These are phyloP conservation scores for Candida vartiovaarae DNA, from an alignment of 805 yeast species.

Conservation along the genomic window DNA sequence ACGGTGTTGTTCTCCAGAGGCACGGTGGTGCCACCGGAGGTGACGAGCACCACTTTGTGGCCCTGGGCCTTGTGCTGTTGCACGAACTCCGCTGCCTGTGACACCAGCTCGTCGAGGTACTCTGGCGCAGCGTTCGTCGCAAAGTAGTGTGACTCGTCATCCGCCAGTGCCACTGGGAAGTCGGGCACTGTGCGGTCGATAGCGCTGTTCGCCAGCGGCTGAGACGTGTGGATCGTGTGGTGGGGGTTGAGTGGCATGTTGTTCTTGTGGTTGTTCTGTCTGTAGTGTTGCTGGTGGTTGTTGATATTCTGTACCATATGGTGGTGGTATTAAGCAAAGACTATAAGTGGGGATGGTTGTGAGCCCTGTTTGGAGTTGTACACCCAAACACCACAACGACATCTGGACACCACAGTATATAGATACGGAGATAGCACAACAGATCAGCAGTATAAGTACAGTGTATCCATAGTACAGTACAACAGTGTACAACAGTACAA, in stretches of 20 bases:
- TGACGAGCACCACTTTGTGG: constrained; percentile 67
- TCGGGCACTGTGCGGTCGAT: constrained; percentile 73
- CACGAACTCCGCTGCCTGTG: constrained; percentile 56
- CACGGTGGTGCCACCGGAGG: constrained; percentile 97
- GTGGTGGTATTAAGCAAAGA: too few relatives aligned
- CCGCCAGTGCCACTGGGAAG: constrained; percentile 64
- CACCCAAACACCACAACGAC: too few relatives aligned
- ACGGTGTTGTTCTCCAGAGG: constrained; percentile 97
- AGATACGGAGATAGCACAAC: too few relatives aligned
- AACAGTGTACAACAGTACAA: too few relatives aligned
- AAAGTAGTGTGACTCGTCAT: constrained; percentile 76
- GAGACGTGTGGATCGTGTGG: constrained; percentile 47
- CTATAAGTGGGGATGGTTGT: not conserved
- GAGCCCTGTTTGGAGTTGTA: too few relatives aligned
- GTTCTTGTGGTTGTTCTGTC: not conserved
- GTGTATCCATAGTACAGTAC: too few relatives aligned
- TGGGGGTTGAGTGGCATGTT: not conserved
- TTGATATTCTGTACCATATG: not conserved
- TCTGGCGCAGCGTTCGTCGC: constrained; percentile 63
- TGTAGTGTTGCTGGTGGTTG: not conserved
- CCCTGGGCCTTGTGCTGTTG: constrained; percentile 38
- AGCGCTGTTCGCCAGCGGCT: constrained; percentile 65
- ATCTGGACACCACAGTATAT: too few relatives aligned
- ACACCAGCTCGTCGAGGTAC: constrained; percentile 57
- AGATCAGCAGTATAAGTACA: too few relatives aligned